Evolutionary conservation across 208 protist genomes (phyloP).

Genomic region (Wallacemonas sp.): DNA sequence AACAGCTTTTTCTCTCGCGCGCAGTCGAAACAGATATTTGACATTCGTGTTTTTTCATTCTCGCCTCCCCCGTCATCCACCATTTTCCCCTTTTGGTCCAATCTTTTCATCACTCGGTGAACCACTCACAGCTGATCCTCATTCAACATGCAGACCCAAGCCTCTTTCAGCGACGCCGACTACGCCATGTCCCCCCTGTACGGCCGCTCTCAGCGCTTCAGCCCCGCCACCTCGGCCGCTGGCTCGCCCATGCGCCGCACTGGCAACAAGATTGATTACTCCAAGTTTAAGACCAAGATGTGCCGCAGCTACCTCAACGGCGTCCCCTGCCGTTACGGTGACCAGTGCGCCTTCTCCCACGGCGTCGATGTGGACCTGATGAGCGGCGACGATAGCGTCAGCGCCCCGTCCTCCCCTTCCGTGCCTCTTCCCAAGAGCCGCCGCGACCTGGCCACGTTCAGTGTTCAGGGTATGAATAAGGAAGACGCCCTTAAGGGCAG

Average conservation of each 20-base stretch:
- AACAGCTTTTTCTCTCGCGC: too few relatives aligned
- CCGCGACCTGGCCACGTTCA: constrained; percentile 4
- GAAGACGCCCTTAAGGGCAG: constrained; percentile 19
- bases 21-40: too few relatives aligned
- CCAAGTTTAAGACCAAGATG: constrained; percentile 87
- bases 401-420: constrained; percentile 16
- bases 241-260: constrained; percentile 27
- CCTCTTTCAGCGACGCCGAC: constrained; percentile 10
- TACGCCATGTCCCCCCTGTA: constrained; percentile 21
- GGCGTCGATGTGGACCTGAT: constrained; percentile 35
- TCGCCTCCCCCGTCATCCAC: too few relatives aligned
- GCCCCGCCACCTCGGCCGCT: constrained; percentile 20
- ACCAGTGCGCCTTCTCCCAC: constrained; percentile 88
- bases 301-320: constrained; percentile 84
- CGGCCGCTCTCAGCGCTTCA: constrained; percentile 26
- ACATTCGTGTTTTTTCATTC: too few relatives aligned
- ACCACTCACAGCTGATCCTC: background rate
- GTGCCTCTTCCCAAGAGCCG: constrained; percentile 12
- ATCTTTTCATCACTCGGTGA: background rate
- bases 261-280: constrained; percentile 68
- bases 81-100: too few relatives aligned
- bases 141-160: constrained; percentile 4
- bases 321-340: constrained; percentile 72
- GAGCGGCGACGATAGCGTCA: constrained; percentile 16
- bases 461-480: constrained; percentile 6